Conservation (phyloP, 352 stramenopile genomes). For the Phytophthora idaei region DNA sequence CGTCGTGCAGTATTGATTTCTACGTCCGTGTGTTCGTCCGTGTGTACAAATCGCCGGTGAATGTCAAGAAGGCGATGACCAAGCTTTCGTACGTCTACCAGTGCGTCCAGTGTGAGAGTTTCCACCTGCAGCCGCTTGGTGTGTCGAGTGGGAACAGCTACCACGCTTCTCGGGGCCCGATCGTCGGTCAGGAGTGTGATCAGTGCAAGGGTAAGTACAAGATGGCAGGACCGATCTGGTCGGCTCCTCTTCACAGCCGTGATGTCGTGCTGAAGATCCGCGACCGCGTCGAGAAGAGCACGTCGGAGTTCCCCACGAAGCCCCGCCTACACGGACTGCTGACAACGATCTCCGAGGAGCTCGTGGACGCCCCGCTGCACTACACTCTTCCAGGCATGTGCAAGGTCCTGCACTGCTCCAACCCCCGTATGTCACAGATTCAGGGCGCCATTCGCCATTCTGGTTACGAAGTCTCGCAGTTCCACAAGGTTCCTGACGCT, state of each 20-base stretch:
- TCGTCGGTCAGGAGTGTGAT: constrained; percentile 76
- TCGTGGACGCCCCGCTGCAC: constrained; percentile 95
- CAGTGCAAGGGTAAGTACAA: constrained; percentile 87
- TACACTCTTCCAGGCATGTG: constrained; percentile 95
- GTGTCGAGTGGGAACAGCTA: constrained; percentile 87
- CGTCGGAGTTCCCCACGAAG: constrained; percentile 92
- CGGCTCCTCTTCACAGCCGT: constrained; percentile 94
- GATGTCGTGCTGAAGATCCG: constrained; percentile 87
- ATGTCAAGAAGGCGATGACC: constrained; percentile 94
- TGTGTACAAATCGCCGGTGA: constrained; percentile 96
- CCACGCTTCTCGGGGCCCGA: constrained; percentile 76
- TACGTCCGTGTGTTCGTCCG: constrained; percentile 99
- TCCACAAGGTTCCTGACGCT: constrained; percentile 97
- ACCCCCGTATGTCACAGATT: constrained; percentile 94
- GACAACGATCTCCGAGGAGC: constrained; percentile 95
- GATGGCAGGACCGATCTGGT: constrained; percentile 98
- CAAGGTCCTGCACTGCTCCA: constrained; percentile 93
- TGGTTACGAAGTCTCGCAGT: constrained; percentile 97
- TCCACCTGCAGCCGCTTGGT: constrained; percentile 96
- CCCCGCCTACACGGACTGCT: constrained; percentile 94
- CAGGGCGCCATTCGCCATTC: constrained; percentile 95
- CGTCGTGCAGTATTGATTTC: constrained; percentile 99
- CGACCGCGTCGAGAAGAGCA: constrained; percentile 77
- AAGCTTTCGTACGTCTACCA: constrained; percentile 90
- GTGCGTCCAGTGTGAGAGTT: constrained; percentile 97